Evolutionary conservation across 228 moss, liverwort and hornwort species (phyloP).

Genomic region (Sphagnum magellanicum): DNA sequence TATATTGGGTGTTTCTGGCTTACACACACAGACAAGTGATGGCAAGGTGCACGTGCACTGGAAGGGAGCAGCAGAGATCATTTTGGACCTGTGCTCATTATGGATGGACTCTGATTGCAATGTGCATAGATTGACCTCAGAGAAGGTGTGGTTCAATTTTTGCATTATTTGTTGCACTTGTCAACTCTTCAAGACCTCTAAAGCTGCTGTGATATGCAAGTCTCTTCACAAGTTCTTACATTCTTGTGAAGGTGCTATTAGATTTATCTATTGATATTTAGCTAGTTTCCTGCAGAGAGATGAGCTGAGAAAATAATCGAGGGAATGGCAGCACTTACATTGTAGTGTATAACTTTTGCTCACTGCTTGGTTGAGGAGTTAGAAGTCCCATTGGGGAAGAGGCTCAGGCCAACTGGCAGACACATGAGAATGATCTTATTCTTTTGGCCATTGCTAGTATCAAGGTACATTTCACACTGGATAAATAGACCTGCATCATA

Average conservation of each 20-base stretch:
- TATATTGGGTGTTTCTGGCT: too few species aligned
- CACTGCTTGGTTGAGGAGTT: conserved; percentile 13
- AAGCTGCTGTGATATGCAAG: too few species aligned
- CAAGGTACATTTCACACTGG: conserved; percentile 11
- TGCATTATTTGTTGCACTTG: too few species aligned
- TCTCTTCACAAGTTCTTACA: too few species aligned
- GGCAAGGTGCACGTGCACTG: conserved; percentile 44
- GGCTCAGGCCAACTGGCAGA: conserved; percentile 23
- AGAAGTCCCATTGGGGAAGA: conserved; percentile 14
- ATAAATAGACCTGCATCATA: too few species aligned
- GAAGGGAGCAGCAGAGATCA: conserved; percentile 69
- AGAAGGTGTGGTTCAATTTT: conserved; percentile 5
- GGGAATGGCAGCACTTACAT: conserved; percentile 52
- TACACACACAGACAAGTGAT: not conserved
- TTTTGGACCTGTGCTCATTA: conserved; percentile 35
- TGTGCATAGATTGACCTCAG: conserved; percentile 17
- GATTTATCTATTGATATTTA: too few species aligned
- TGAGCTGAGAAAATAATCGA: conserved; percentile 29
- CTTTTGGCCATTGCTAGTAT: conserved; percentile 41
- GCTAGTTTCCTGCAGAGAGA: conserved; percentile 4
- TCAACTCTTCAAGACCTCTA: too few species aligned
- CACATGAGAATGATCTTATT: conserved; percentile 15
- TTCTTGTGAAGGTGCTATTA: too few species aligned
- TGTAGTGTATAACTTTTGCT: conserved; percentile 57
- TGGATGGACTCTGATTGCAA: conserved; percentile 34